Base-by-base conservation (phyloP, 202 grass and related monocot genomes). In the Panicum hallii region DNA sequence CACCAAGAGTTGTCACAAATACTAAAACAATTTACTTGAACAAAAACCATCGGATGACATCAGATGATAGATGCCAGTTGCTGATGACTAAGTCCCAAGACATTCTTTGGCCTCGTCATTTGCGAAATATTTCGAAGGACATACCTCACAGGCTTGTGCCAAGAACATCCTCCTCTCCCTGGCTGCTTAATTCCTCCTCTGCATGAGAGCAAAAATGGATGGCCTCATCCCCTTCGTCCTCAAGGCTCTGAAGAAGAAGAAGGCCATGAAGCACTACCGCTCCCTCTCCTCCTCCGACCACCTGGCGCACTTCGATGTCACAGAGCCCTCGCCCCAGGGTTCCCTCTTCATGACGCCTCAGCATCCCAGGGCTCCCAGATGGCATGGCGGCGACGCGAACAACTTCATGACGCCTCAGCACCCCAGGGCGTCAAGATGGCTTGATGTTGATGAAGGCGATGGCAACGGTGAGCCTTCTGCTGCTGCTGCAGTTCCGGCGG, bases 181-280 rank as follows among this genome's bases (percentile, higher is more conserved):
- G 16, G 45, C 57, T 70, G 13, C 19, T 19, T 84, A 7, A 6
- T 40, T 65, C n/a, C 1, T 16, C 67, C 67, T 4, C 23, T 45
- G 15, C 47, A 30, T 45, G 10, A 46, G 63, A 45, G 15, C 12
- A 55, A 82, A 22, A 48, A 94, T 94, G 89, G 89, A 94, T 3
- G 92, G 89, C 5, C 49, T 91, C 53, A 79, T 94, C 47, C 86
- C 89, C 67, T 78, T 82, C 12, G 34, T 91, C 63, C 80, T 84
- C 72, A 91, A 91, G 48, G 61, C 80, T 2, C 43, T 94, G 15
- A 94, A 85, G 83, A 91, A 87, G 69, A 91, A 89, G 86, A 87
- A 89, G 71, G 56, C 75, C 15, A 91, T 48, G 86, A 88, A 56
- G 50, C 64, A 87, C 75, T 94, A 91, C 65, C 28, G 54, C 19